These are phyloP conservation scores for Rhodotorula mucilaginosa DNA, from an alignment of 1,284 basidiomycete species.

Conservation along the genomic window DNA sequence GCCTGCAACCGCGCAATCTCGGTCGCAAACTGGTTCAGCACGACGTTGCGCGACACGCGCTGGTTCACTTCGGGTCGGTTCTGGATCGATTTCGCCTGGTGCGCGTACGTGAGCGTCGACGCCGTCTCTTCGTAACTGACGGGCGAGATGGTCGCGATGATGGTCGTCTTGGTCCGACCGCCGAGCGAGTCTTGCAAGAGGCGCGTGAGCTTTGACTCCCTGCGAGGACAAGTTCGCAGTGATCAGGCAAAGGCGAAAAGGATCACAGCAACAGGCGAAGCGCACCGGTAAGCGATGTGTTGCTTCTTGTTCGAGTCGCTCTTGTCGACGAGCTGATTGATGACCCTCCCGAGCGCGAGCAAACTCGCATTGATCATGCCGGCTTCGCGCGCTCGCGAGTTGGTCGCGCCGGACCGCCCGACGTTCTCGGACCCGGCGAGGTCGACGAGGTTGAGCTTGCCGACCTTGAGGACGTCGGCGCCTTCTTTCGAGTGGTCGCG, in stretches of 20 bases:
- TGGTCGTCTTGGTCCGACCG: constrained; percentile 96
- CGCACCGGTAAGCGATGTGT: constrained; percentile 85
- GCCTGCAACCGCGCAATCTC: constrained; percentile 93
- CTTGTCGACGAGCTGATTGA: constrained; percentile 92
- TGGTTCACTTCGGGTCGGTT: constrained; percentile 96
- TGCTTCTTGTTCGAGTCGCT: constrained; percentile 21
- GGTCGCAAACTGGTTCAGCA: constrained; percentile 91
- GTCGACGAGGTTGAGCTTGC: constrained; percentile 96
- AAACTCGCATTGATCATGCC: constrained; percentile 99
- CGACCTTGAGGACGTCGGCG: constrained; percentile 86
- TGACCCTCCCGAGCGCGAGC: constrained; percentile 91
- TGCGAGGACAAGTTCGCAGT: constrained; percentile 9
- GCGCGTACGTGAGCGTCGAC: constrained; percentile 95
- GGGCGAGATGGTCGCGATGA: constrained; percentile 93
- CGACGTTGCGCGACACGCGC: constrained; percentile 84
- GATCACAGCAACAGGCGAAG: no score
- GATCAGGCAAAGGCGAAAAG: no score
- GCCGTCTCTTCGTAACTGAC: constrained; percentile 97
- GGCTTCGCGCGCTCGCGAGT: constrained; percentile 91
- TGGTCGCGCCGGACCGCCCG: constrained; percentile 90
- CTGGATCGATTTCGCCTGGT: constrained; percentile 90
- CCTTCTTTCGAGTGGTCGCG: constrained; percentile 69
- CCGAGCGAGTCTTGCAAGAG: constrained; percentile 97
- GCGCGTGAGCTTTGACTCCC: constrained; percentile 82
- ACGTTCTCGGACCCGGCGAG: constrained; percentile 98